Conservation (phyloP, 2,329 filamentous ascomycete genomes). For the Sporothrix protearum region DNA sequence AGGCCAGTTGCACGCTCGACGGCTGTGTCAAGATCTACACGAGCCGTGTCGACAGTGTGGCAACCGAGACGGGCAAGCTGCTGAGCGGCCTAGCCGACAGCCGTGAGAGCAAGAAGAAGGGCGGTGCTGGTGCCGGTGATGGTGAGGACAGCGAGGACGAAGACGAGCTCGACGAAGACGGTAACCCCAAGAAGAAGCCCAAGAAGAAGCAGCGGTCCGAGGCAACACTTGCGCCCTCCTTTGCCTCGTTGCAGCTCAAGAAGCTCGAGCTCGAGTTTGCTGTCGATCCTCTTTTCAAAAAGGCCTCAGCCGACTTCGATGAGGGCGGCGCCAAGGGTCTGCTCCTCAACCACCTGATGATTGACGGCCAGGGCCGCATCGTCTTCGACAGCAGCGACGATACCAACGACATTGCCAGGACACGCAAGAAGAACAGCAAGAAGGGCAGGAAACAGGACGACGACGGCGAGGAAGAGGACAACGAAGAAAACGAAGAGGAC, state of each 20-base stretch:
- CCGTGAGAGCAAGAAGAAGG: constrained; percentile 71
- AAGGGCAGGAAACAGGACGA: constrained; percentile 36
- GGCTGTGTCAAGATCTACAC: constrained; percentile 99
- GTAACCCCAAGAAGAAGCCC: constrained; percentile 54
- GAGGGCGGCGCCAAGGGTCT: constrained; percentile 96
- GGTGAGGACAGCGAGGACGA: constrained; percentile 59
- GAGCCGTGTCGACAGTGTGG: constrained; percentile 94
- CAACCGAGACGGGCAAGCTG: constrained; percentile 92
- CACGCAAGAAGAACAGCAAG: constrained; percentile 28
- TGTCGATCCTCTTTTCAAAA: constrained; percentile 98
- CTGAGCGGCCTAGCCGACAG: constrained; percentile 90
- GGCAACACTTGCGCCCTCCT: constrained; percentile 85
- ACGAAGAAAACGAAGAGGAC: constrained; percentile 43
- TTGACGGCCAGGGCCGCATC: constrained; percentile 85
- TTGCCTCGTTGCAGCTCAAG: constrained; percentile 84
- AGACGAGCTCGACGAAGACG: constrained; percentile 49
- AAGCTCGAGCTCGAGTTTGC: constrained; percentile 97
- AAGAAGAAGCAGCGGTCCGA: constrained; percentile 82
- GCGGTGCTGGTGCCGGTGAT: constrained; percentile 61
- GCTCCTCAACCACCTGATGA: constrained; percentile 92
- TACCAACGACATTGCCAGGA: constrained; percentile 50
- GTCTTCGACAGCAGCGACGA: constrained; percentile 99
- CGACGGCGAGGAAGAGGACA: constrained; percentile 41
- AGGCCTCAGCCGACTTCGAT: constrained; percentile 96
- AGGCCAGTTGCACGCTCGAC: constrained; percentile 94